Percentiles rank a stretch among this genome's conserved stretches.
Evolutionary conservation across 306 rosid genomes (phyloP).

Genomic region (Sicyos baderoa): DNA sequence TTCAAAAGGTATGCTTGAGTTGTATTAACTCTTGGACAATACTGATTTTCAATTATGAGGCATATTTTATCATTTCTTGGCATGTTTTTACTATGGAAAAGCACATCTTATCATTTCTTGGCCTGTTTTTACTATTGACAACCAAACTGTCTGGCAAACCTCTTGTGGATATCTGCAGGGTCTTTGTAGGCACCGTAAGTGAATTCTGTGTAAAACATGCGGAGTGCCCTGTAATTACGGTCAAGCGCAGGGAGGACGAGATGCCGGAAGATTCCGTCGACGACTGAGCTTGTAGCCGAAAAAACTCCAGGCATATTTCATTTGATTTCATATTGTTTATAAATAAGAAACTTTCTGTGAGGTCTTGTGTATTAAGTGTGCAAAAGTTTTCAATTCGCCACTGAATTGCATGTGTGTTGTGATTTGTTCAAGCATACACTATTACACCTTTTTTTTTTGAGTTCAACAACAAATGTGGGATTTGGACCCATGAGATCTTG

Average conservation of each 20-base stretch:
- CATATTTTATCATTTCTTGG: background rate
- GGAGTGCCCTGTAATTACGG: constrained; percentile 86
- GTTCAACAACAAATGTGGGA: no score
- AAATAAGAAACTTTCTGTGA: constrained; percentile 6
- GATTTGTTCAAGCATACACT: background rate
- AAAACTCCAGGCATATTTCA: background rate
- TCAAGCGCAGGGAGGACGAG: constrained; percentile 73
- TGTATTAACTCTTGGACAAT: background rate
- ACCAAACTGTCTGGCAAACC: background rate
- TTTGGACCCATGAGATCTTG: no score
- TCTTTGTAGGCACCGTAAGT: constrained; percentile 85
- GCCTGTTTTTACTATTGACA: background rate
- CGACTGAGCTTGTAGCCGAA: constrained; percentile 38
- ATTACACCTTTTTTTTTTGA: background rate
- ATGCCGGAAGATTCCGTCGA: constrained; percentile 87
- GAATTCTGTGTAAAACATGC: constrained; percentile 92
- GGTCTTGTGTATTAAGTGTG: background rate
- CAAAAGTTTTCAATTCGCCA: background rate
- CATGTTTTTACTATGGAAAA: background rate
- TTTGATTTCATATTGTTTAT: background rate
- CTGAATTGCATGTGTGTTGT: background rate
- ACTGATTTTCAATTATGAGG: background rate
- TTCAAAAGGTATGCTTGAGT: constrained; percentile 58
- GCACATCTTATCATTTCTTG: background rate
- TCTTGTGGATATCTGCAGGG: constrained; percentile 35